A percentile compares a stretch with the other conserved stretches of the same genome.
Conservation (phyloP, 192 early-diverging fungal genomes). For the Linnemannia exigua region DNA sequence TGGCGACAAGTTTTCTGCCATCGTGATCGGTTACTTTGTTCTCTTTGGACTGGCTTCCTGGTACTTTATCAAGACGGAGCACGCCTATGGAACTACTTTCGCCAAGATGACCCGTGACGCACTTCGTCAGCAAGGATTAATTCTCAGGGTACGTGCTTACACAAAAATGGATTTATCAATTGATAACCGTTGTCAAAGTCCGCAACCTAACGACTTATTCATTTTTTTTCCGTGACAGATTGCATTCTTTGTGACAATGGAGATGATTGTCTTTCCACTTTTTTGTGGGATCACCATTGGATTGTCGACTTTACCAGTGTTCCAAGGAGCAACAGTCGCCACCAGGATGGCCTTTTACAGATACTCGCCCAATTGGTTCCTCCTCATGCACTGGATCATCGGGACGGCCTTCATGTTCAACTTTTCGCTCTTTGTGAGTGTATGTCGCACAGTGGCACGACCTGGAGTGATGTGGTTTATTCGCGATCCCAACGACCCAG, state of each 20-base stretch:
- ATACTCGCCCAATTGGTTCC: constrained; percentile 69
- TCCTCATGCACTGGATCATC: constrained; percentile 89
- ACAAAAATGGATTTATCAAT: not conserved
- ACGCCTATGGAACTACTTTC: constrained; percentile 63
- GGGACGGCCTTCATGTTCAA: constrained; percentile 96
- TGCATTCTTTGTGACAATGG: constrained; percentile 87
- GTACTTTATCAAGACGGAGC: constrained; percentile 59
- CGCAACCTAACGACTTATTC: not conserved
- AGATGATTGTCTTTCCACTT: constrained; percentile 89
- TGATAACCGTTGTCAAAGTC: not conserved
- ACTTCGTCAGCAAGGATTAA: constrained; percentile 67
- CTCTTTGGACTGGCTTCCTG: constrained; percentile 63
- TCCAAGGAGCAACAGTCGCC: constrained; percentile 68
- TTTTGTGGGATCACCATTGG: constrained; percentile 90
- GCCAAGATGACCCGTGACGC: constrained; percentile 58
- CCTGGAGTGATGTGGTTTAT: constrained; percentile 99
- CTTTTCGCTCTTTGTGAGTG: constrained; percentile 88
- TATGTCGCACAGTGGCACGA: constrained; percentile 88
- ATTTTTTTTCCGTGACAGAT: constrained; percentile 59
- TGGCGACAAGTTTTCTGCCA: constrained; percentile 69
- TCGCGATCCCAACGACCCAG: constrained; percentile 94
- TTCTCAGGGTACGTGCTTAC: constrained; percentile 64
- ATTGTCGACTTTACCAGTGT: constrained; percentile 82
- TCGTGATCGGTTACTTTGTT: constrained; percentile 73
- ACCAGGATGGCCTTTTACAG: constrained; percentile 71